Conservation (phyloP, 495 filamentous ascomycete species). For the Parmelia sp. region DNA sequence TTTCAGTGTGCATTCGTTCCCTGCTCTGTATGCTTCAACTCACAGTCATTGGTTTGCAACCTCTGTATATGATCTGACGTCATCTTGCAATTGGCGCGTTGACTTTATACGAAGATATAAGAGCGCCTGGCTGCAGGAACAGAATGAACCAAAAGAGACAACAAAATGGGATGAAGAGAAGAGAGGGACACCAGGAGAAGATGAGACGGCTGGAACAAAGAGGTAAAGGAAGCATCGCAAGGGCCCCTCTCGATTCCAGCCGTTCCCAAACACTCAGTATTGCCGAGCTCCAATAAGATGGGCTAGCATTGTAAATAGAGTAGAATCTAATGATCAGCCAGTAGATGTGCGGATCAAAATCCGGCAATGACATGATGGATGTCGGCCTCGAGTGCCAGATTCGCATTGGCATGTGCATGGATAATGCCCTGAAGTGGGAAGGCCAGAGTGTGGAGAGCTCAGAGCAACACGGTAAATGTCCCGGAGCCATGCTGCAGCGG, state of each 20-base stretch:
- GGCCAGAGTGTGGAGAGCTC: neutral
- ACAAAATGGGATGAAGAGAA: neutral
- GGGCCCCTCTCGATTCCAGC: neutral
- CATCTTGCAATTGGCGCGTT: constrained; percentile 7
- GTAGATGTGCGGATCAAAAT: neutral
- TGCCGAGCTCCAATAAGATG: neutral
- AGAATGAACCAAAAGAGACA: neutral
- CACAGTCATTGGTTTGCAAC: constrained; percentile 22
- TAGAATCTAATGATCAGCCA: neutral
- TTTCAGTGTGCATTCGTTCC: neutral
- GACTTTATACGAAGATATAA: neutral
- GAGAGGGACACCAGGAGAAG: neutral
- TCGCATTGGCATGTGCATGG: neutral
- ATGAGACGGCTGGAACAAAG: neutral
- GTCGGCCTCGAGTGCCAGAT: neutral
- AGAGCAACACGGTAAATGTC: neutral
- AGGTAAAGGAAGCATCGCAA: neutral
- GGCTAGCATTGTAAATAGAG: neutral
- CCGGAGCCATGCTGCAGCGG: too few relatives aligned
- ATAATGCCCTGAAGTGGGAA: neutral
- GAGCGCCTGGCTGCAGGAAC: neutral
- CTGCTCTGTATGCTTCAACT: neutral
- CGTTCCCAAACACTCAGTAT: neutral
- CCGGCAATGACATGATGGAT: neutral
- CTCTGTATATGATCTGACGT: constrained; percentile 8